phyloP scores from a whole-genome alignment of 2,329 filamentous ascomycete genomes.

The Xylariaceae sp. region DNA sequence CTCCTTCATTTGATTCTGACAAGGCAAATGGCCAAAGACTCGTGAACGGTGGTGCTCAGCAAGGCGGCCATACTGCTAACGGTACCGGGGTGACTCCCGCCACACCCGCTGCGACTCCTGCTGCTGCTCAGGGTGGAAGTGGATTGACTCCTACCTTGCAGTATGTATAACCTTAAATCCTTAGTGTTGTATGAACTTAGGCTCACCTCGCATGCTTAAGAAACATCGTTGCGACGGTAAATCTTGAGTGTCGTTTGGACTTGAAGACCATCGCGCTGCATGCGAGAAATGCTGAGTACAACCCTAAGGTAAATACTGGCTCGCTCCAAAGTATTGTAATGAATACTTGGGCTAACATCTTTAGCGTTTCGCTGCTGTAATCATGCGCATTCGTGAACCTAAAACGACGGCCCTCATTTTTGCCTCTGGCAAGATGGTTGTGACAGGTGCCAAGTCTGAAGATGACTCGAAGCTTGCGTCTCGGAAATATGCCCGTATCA shows the following conservation, averaged over 20 bases:
- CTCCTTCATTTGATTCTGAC: conserved; percentile 74
- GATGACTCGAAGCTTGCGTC: conserved; percentile 97
- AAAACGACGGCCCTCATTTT: conserved; percentile 99
- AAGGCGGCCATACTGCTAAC: conserved; percentile 60
- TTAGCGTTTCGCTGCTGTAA: conserved; percentile 96
- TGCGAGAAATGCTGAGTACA: conserved; percentile 97
- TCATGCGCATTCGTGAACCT: conserved; percentile 99
- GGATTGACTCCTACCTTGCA: conserved; percentile 92
- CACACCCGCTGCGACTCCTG: conserved; percentile 91
- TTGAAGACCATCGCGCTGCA: conserved; percentile 98
- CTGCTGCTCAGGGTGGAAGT: conserved; percentile 78
- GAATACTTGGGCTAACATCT: conserved; percentile 36
- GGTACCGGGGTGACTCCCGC: conserved; percentile 83
- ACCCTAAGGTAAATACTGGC: conserved; percentile 78
- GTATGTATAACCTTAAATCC: conserved; percentile 71
- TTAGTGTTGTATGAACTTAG: conserved; percentile 43
- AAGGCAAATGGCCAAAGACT: conserved; percentile 51
- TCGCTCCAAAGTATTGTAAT: conserved; percentile 13
- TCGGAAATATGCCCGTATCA: conserved; percentile 97
- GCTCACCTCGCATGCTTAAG: conserved; percentile 65
- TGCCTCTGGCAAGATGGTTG: conserved; percentile 98
- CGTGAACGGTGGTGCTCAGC: conserved; percentile 55
- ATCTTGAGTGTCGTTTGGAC: conserved; percentile 94
- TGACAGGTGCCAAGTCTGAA: conserved; percentile 96
- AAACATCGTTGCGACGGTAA: conserved; percentile 99